Evolutionary conservation across 345 rosid genomes (phyloP).

Genomic region (Crucihimalaya himalaica): DNA sequence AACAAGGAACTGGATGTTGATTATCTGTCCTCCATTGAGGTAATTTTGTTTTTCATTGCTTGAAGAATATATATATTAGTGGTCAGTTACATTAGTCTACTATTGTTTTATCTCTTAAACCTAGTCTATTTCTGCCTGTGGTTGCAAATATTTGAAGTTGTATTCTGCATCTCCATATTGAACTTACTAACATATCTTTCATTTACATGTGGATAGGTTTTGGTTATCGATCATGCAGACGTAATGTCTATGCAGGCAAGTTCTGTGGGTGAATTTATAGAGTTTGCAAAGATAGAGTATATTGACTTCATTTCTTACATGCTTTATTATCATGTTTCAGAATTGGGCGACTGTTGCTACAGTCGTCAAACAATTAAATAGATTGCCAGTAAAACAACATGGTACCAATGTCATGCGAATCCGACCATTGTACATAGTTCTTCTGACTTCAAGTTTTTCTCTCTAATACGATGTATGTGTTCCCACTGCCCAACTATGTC

Average conservation of each 20-base stretch:
- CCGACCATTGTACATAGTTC: conserved; percentile 60
- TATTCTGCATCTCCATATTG: background rate
- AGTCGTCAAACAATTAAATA: conserved; percentile 64
- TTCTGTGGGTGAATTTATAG: no score
- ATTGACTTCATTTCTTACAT: no score
- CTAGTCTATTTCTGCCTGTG: no score
- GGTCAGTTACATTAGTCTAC: no score
- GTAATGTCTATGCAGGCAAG: conserved; percentile 92
- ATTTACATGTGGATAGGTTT: conserved; percentile 55
- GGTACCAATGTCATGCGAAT: conserved; percentile 88
- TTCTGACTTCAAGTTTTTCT: background rate
- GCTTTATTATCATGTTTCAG: no score
- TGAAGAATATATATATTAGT: no score
- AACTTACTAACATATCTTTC: conserved; percentile 19
- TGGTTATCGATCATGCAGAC: conserved; percentile 88
- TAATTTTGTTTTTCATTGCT: no score
- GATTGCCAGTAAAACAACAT: conserved; percentile 71
- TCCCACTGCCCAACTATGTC: background rate
- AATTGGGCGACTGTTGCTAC: conserved; percentile 63
- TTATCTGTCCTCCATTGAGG: conserved; percentile 73
- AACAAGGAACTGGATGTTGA: conserved; percentile 71
- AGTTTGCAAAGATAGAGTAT: no score
- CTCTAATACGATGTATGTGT: conserved; percentile 12
- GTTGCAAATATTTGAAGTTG: no score
- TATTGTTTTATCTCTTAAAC: no score